A percentile compares a stretch with the other conserved stretches of the same genome.
These are phyloP conservation scores for Diversispora epigaea DNA, from an alignment of 192 early-diverging fungal species.

Conservation along the genomic window DNA sequence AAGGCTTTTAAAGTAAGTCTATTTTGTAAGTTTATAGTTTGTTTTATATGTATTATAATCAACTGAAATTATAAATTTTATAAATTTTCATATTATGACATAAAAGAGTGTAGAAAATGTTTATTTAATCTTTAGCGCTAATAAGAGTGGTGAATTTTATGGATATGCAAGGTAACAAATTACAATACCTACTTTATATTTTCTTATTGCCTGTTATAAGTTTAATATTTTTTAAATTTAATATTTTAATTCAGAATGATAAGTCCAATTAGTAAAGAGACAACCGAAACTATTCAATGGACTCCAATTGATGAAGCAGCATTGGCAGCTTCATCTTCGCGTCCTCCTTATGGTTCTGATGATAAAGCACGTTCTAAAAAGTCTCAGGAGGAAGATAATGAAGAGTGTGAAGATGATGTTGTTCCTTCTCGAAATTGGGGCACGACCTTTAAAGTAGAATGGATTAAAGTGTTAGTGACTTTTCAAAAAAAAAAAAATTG, in stretches of 20 bases:
- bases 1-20: conserved; percentile 43
- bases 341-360: conserved; percentile 32
- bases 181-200: neutral
- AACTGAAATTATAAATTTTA: neutral
- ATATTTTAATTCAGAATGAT: conserved; percentile 36
- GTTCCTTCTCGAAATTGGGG: conserved; percentile 47
- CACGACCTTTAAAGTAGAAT: conserved; percentile 44
- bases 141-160: conserved; percentile 56
- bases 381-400: conserved; percentile 35
- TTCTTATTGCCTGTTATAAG: neutral
- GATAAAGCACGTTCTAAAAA: conserved; percentile 38
- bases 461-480: conserved; percentile 50
- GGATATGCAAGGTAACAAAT: conserved; percentile 45
- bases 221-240: conserved; percentile 4
- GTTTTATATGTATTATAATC: neutral
- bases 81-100: neutral
- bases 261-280: conserved; percentile 37
- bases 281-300: conserved; percentile 33
- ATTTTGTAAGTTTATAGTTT: neutral
- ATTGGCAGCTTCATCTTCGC: conserved; percentile 35
- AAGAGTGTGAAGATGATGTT: conserved; percentile 40
- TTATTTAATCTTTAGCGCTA: conserved; percentile 52
- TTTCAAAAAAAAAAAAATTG: neutral
- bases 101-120: conserved; percentile 44
- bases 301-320: conserved; percentile 34